Base-by-base conservation (phyloP, 352 stramenopile species). In the Phytophthora sp. region DNA sequence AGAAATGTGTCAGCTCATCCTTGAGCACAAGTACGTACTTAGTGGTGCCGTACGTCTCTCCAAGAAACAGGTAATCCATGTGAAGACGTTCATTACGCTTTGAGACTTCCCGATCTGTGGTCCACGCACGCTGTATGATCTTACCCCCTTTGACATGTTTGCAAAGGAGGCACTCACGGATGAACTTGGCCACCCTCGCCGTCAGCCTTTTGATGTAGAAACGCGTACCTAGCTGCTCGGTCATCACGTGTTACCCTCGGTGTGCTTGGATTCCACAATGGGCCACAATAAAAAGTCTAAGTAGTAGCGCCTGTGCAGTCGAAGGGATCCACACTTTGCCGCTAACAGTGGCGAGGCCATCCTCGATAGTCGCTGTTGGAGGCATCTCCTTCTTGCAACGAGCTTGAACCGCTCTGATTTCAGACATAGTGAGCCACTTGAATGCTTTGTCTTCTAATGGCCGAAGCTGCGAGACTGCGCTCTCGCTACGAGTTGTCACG, bases 31-130 rank as follows among this genome's bases (percentile, higher is more conserved):
- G 3, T 4, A 41, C 34, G n/a, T 41, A 41, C 34, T 23, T 41
- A 41, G 34, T 41, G 34, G 13, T 9, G 5, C 34, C 34, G n/a
- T 21, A 41, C 2, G 15, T 41, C 11, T 41, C 34, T 2, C n/a
- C 34, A 4, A 41, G 13, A 2, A 23, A 21, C 34, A 41, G 5
- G n/a, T 21, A 41, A 17, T 41, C 31, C 4, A 41, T 4, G 13
- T 44, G 44, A 5, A 56, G 8, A 30, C 26, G 20, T 35, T 63
- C 43, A 23, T 63, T 63, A 17, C n/a, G 34, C n/a, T 8, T 13
- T 38, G 26, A 2, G 2, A 38, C 43, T 4, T 4, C 6, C 15
- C 32, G 43, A 12, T 11, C 12, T 4, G n/a, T 9, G 7, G 17
- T 39, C 43, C 43, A 24, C 21, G 21, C 41, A 23, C 18, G 4